Conservation (phyloP, 148 eudicot species). For the Cornus controversa region DNA sequence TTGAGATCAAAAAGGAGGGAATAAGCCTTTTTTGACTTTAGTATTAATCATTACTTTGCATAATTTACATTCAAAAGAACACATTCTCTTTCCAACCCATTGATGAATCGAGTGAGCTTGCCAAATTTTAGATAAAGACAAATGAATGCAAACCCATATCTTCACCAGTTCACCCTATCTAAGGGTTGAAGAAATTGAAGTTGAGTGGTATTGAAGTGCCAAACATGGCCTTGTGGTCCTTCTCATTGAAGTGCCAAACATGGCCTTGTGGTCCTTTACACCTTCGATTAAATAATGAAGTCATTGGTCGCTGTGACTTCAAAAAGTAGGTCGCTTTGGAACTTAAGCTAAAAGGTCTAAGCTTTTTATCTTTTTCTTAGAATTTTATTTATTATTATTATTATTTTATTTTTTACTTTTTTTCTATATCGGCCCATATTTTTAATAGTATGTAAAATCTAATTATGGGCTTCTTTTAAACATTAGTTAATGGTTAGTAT, state of each 20-base stretch:
- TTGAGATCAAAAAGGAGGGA: conserved; percentile 1
- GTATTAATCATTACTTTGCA: not conserved
- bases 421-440: no score
- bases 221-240: conserved; percentile 1
- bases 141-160: not conserved
- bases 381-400: no score
- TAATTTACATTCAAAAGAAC: not conserved
- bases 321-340: no score
- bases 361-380: no score
- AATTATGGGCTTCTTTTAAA: no score
- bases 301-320: no score
- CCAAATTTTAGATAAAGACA: not conserved
- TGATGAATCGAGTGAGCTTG: no score
- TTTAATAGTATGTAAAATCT: no score
- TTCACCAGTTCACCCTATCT: no score
- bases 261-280: not conserved
- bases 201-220: conserved; percentile 3
- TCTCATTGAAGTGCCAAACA: not conserved
- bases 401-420: no score
- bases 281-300: not conserved
- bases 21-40: not conserved
- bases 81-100: not conserved
- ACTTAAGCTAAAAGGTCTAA: no score
- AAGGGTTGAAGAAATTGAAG: not conserved
- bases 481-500: no score